Base-by-base conservation (phyloP, 1,139 yeast genomes). In the Groenewaldozyma auringiensis region DNA sequence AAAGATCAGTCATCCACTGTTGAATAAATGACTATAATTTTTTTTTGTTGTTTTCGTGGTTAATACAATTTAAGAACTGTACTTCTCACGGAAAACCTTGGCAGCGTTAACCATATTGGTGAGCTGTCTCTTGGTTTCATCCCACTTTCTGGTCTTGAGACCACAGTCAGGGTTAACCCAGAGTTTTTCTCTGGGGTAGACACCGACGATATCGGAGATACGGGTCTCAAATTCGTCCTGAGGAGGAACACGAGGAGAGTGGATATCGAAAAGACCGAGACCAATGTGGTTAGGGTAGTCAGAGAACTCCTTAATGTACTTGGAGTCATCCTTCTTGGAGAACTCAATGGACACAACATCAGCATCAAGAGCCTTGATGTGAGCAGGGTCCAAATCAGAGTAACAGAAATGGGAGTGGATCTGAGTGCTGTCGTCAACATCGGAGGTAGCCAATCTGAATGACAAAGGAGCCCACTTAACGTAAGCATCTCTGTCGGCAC, bases 91-190 rank as follows among this genome's bases (percentile, higher is more conserved):
- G 92, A 76, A 88, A 74, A 78, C 78, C 79, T 89, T 88, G 67
- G 98, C 97, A 67, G 98, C 97, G 61, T 84, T 89, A 69, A 92
- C 98, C 98, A 92, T 92, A 76, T 92, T 86, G 69, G 94, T 83
- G 74, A 92, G 83, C 64, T 69, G 69, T 59, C 58, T 78, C 74
- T 79, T 75, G 63, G 87, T 84, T 78, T 86, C 95, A 58, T 83
- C 83, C 95, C 95, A 85, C 60, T 89, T 92, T 79, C 95, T 83
- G 69, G 95, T 86, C 84, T 89, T 89, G 72, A 89, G 81, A 81
- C 98, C 98, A 83, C 98, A 92, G 78, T 92, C 98, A 66, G 98
- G 98, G 94, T 92, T 92, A 67, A 92, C 94, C 97, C 97, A 92
- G 81, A 92, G 85, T 75, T 89, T 89, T 70, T 85, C 85, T 67